A percentile compares a stretch with the other conserved stretches of the same genome.
Conservation (phyloP, 2,329 filamentous ascomycete genomes). For the Sclerotinia glacialis region DNA sequence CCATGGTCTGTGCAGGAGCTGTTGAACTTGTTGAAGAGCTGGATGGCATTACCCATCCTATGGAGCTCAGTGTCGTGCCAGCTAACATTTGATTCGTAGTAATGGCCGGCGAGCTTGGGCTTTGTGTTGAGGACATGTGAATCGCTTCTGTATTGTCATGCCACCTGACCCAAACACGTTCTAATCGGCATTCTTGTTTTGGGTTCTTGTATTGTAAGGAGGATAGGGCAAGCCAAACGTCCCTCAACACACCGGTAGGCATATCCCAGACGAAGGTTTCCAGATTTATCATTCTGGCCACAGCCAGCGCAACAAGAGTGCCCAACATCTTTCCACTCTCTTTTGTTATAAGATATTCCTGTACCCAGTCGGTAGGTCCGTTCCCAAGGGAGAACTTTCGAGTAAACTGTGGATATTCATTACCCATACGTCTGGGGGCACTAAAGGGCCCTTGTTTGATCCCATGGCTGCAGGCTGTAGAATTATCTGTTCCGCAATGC, state of each 20-base stretch:
- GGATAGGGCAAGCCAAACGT: slow-evolving; percentile 76
- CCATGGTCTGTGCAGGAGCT: slow-evolving; percentile 31
- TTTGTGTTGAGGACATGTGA: slow-evolving; percentile 33
- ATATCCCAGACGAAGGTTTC: slow-evolving; percentile 87
- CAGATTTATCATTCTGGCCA: slow-evolving; percentile 78
- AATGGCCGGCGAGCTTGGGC: slow-evolving; percentile 26
- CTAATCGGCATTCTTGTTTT: slow-evolving; percentile 62
- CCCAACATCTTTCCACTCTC: slow-evolving; percentile 88
- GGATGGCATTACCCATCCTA: slow-evolving; percentile 42
- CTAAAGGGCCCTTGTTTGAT: slow-evolving; percentile 24
- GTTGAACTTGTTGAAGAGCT: slow-evolving; percentile 27
- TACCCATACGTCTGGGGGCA: slow-evolving; percentile 54
- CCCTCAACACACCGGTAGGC: slow-evolving; percentile 77
- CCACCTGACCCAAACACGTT: slow-evolving; percentile 77
- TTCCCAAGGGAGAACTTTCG: slow-evolving; percentile 84
- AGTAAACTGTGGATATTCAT: slow-evolving; percentile 75
- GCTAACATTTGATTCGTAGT: slow-evolving; percentile 36
- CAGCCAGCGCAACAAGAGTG: slow-evolving; percentile 72
- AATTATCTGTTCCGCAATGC: slow-evolving; percentile 38
- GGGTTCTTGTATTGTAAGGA: slow-evolving; percentile 59
- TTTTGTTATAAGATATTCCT: slow-evolving; percentile 78
- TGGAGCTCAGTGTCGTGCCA: slow-evolving; percentile 44
- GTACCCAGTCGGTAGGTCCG: slow-evolving; percentile 73
- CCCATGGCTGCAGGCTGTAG: slow-evolving; percentile 33
- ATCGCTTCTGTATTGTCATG: slow-evolving; percentile 61